These are phyloP conservation scores for Potentilla sterilis DNA, from an alignment of 306 rosid species.

Conservation along the genomic window DNA sequence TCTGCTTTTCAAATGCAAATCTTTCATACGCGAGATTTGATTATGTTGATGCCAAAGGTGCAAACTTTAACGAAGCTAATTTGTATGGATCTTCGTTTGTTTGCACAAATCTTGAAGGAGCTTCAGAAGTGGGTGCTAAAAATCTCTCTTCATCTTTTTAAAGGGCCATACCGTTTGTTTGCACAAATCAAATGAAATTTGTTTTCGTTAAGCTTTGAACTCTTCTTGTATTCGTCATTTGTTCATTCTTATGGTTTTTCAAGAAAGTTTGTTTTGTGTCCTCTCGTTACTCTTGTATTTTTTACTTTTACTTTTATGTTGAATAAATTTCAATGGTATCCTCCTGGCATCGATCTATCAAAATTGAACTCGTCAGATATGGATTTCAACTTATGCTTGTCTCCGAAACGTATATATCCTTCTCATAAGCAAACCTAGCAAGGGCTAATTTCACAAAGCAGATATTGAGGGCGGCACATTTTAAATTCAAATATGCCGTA, in stretches of 20 bases:
- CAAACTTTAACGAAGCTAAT: neutral
- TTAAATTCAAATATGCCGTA: neutral
- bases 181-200: no score
- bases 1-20: neutral
- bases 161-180: no score
- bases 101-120: neutral
- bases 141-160: no score
- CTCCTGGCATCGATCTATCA: no score
- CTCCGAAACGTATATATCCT: slow-evolving; percentile 76
- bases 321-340: no score
- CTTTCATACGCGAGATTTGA: neutral
- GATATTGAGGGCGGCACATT: neutral
- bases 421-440: slow-evolving; percentile 71
- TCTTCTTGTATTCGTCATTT: no score
- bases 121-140: neutral
- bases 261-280: no score
- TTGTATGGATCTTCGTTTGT: neutral
- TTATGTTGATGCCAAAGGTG: neutral
- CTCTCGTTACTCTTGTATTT: no score
- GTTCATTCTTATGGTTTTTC: no score
- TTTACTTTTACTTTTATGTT: no score
- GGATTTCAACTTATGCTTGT: slow-evolving; percentile 45
- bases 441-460: neutral
- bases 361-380: no score
- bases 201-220: no score